Evolutionary conservation across 2,329 filamentous ascomycete species (phyloP), one percentile per base, ranked within the genome.

Genomic region (Aspergillus fructus): DNA sequence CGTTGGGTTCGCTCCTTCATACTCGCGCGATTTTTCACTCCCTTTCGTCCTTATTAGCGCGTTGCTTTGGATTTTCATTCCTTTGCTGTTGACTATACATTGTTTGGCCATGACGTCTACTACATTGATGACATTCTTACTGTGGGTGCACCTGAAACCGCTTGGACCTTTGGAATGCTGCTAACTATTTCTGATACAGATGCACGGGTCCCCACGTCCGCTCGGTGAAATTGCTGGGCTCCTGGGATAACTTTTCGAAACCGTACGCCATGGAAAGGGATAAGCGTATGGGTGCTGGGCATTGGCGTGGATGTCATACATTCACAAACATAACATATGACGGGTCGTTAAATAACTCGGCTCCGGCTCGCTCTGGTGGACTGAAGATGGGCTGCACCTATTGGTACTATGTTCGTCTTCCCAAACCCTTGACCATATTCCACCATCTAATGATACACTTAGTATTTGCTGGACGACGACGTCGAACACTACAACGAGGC

Each of bases 331-430:
- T 96, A 69, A 86, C 91, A 66, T 91, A 88, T 67, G 91, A 96
- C 74, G 90, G 91, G 56, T 82, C 88, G 59, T 72, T 79, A 49
- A 74, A 79, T 17, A 68, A 77, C 64, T 80, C 77, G 51, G 74
- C 74, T 23, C 76, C 80, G 34, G 85, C 84, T 66, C 85, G 91
- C 66, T 84, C 85, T 64, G 92, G 92, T 57, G 93, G 89, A 52
- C 82, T 97, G 62, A 94, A 89, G 74, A 96, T 96, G 90, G 93
- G 93, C 45, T 86, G 89, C 59, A 94, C 89, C 15, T 97, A 97
- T 76, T 97, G 93, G 83, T 97, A 96, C 80, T 97, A 94, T 77
- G 91, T 96, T 79, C 77, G 89, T 82, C 45, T 48, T n/a, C 12
- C 51, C 4, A 24, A 11, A 12, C 13, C 23, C 27, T 23, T 34